These are phyloP conservation scores for Paramarasmius palmivorus DNA, from an alignment of 1,284 basidiomycete genomes.

Conservation along the genomic window DNA sequence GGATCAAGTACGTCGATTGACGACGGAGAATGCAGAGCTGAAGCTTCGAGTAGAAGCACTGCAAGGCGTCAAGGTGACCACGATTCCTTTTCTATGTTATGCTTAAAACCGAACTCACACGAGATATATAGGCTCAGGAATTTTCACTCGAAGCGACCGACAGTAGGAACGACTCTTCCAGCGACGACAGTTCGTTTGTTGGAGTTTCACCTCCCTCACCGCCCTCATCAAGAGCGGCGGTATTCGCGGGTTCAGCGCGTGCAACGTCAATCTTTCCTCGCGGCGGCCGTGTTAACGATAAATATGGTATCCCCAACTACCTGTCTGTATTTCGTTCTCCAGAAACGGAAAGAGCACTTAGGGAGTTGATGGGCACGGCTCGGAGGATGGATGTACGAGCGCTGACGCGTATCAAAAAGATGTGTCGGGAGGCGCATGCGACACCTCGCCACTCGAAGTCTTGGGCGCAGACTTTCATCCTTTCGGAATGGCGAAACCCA, in stretches of 20 bases:
- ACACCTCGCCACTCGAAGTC: conserved; percentile 1
- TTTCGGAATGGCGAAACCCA: conserved; percentile 10
- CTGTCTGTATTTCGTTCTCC: background rate
- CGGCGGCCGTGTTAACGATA: background rate
- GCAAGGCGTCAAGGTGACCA: too few species aligned
- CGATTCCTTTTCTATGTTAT: too few species aligned
- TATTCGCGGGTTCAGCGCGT: too few species aligned
- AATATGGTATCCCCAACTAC: background rate
- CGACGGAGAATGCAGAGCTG: too few species aligned
- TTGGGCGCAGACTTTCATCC: conserved; percentile 5
- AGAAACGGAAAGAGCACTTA: background rate
- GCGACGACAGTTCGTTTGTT: background rate
- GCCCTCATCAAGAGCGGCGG: too few species aligned
- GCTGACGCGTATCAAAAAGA: background rate
- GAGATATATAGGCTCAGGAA: too few species aligned
- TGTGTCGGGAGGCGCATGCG: conserved; percentile 10
- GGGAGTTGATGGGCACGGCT: background rate
- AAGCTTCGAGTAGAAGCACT: too few species aligned
- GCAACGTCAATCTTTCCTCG: too few species aligned
- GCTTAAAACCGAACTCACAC: too few species aligned
- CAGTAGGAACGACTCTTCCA: too few species aligned
- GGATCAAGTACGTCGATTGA: too few species aligned
- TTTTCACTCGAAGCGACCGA: too few species aligned
- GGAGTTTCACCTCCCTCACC: background rate
- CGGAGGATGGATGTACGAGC: conserved; percentile 3